Base-by-base conservation (phyloP, 2,329 filamentous ascomycete species). In the Didymella sp. region DNA sequence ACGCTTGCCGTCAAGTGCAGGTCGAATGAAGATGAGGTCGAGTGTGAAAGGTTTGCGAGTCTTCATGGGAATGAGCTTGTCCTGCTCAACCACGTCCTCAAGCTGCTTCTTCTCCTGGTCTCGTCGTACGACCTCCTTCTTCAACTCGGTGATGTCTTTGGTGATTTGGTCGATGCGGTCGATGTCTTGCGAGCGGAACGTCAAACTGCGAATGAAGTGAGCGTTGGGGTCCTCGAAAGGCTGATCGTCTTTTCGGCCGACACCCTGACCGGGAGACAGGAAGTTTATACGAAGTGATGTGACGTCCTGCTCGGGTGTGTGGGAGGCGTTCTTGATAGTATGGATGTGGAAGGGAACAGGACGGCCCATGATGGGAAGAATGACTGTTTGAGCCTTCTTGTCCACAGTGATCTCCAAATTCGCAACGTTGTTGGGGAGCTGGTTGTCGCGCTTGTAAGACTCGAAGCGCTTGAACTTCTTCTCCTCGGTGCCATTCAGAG, bases 391-490 rank as follows among this genome's bases (percentile, higher is more conserved):
- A 69, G 92, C 95, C 81, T 96, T 98, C 66, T 86, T 84, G 73
- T 99, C 95, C 13, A 98, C 92, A 21, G 96, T 85, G 60, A 99
- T 92, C 60, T 91, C 88, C 54, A 98, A 82, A 68, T 96, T 94
- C 74, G 90, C 89, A 64, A 96, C 87, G 71, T 87, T 89, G 13
- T 84, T 73, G 1, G 95, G 95, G 51, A 99, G 87, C 76, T 98
- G 94, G 68, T 96, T 96, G 76, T 98, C 95, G 59, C 94, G 87
- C 82, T 98, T 99, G 81, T 99, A 99, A 0, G 95, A 99, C 77
- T 99, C 95, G 73, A 98, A 99, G 53, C 92, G 91, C 81, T 98
- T 98, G 83, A 99, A 98, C 79, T 94, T 96, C 83, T 98, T 98
- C 75, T 96, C 89, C 64, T 95, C 89, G n/a, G 88, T 88, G 30